Conservation (phyloP, 2,329 filamentous ascomycete genomes). For the Pseudogymnoascus sp. region DNA sequence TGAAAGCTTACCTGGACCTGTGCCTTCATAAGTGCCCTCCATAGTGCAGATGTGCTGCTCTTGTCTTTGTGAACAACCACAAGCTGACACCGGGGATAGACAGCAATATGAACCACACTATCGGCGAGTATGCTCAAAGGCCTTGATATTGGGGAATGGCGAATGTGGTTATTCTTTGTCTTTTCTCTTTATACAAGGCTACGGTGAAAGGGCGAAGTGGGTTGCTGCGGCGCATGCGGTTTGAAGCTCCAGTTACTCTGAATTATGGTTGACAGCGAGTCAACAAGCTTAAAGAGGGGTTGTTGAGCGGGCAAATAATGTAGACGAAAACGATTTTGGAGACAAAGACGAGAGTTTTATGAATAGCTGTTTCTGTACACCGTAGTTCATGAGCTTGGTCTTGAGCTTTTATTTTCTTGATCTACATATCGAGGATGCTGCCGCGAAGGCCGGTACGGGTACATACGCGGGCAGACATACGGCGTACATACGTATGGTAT, state of each 20-base stretch:
- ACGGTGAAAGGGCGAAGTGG: neutral
- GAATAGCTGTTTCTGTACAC: neutral
- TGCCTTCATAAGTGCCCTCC: slow-evolving; percentile 5
- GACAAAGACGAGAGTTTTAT: neutral
- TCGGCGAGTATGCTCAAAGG: neutral
- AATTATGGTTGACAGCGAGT: neutral
- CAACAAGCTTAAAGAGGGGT: neutral
- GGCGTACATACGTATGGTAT: neutral
- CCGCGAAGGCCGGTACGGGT: neutral
- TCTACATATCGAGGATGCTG: neutral
- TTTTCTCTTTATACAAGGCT: neutral
- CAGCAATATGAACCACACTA: neutral
- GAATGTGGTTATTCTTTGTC: neutral
- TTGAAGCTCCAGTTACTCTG: neutral
- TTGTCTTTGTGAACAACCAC: slow-evolving; percentile 1
- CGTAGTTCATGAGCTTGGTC: neutral
- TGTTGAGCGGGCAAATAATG: neutral
- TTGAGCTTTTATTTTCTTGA: neutral
- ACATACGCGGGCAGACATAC: neutral
- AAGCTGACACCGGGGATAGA: neutral
- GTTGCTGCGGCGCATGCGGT: slow-evolving; percentile 1
- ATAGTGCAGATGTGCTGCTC: neutral
- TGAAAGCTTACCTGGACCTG: slow-evolving; percentile 9
- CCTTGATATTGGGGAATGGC: neutral
- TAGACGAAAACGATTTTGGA: neutral